Evolutionary conservation across 2,329 filamentous ascomycete genomes (phyloP).

Genomic region (Penicillium brasilianum): DNA sequence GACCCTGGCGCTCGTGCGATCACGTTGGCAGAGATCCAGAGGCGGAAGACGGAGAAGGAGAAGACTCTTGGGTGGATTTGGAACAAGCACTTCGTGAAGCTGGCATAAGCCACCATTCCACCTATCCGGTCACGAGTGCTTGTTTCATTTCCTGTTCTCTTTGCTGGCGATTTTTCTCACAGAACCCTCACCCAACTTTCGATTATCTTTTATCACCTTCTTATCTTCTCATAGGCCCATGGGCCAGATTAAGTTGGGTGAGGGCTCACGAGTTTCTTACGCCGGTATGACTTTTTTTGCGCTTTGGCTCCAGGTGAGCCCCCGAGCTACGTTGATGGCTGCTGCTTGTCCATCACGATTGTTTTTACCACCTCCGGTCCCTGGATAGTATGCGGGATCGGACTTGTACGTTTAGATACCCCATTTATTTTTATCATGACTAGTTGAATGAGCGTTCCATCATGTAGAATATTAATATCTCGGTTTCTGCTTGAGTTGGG

Average conservation of each 20-base stretch:
- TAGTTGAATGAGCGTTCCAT: background rate
- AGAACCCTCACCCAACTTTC: background rate
- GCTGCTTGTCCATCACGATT: slow-evolving; percentile 12
- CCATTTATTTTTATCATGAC: slow-evolving; percentile 27
- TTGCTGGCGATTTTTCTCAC: background rate
- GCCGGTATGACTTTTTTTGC: background rate
- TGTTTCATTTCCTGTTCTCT: background rate
- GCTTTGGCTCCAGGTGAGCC: background rate
- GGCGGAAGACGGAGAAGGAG: slow-evolving; percentile 7
- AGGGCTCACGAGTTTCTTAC: background rate
- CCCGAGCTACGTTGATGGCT: slow-evolving; percentile 11
- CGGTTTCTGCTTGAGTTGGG: background rate
- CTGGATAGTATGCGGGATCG: slow-evolving; percentile 9
- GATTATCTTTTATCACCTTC: background rate
- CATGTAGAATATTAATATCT: background rate
- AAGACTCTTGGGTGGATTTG: slow-evolving; percentile 80
- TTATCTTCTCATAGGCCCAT: background rate
- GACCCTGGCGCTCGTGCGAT: background rate
- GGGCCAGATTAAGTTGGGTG: background rate
- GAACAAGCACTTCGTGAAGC: slow-evolving; percentile 91
- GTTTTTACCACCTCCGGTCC: slow-evolving; percentile 18
- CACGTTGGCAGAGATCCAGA: background rate
- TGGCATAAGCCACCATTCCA: slow-evolving; percentile 35
- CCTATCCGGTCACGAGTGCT: background rate
- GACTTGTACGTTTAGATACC: slow-evolving; percentile 43